phyloP scores from a whole-genome alignment of 306 rosid genomes.

The Luffa aegyptiaca region DNA sequence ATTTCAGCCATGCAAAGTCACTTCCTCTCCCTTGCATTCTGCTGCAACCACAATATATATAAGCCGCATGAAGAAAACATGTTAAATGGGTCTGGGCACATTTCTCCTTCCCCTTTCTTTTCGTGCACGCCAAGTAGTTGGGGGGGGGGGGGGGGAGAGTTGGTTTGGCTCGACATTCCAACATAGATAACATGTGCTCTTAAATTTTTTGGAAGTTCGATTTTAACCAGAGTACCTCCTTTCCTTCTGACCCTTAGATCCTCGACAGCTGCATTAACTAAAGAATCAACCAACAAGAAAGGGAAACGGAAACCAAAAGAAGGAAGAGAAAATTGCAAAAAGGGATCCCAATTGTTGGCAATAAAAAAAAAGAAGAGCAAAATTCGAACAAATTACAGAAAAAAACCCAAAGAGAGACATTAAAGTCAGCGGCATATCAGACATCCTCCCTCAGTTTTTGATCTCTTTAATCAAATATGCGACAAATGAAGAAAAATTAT shows the following conservation, averaged over 20 bases:
- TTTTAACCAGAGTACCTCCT: neutral
- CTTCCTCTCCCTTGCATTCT: too few species aligned
- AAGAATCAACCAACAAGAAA: neutral
- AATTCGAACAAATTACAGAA: neutral
- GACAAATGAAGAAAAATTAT: neutral
- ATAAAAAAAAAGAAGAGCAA: neutral
- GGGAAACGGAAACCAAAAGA: neutral
- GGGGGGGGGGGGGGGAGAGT: too few species aligned
- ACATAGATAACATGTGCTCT: neutral
- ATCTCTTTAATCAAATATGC: neutral
- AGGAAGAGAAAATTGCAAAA: neutral
- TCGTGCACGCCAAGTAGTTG: too few species aligned
- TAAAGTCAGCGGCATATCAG: neutral
- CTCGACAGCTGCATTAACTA: neutral
- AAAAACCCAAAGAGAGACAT: neutral
- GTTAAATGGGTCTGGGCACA: too few species aligned
- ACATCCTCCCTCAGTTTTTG: neutral
- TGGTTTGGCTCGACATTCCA: too few species aligned
- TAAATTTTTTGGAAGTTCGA: neutral
- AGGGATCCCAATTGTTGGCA: neutral
- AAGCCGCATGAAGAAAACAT: too few species aligned
- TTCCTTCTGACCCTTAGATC: neutral
- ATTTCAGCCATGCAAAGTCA: too few species aligned
- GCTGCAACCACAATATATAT: too few species aligned
- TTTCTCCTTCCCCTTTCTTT: too few species aligned